Conservation (phyloP, 331 rosid genomes). For the Malus hybrid region DNA sequence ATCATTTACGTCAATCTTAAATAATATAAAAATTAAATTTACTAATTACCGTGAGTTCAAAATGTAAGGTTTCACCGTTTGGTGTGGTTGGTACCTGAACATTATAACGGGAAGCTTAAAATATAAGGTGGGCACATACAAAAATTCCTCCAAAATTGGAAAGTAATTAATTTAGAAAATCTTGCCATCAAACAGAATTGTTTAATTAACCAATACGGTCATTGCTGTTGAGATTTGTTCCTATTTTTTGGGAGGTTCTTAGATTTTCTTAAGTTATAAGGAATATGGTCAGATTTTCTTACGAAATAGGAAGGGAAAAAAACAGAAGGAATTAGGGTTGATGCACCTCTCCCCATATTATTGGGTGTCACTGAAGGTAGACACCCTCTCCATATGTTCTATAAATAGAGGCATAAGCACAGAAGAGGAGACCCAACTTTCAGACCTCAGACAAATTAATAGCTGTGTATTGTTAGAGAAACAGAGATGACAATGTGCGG, state of each 20-base stretch:
- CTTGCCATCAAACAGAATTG: background rate
- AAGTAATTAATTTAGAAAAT: background rate
- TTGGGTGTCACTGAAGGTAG: background rate
- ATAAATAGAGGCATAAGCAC: background rate
- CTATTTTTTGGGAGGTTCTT: background rate
- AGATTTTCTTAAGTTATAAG: background rate
- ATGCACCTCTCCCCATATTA: background rate
- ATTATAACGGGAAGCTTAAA: background rate
- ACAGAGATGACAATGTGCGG: slow-evolving; percentile 19
- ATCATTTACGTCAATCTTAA: too few relatives aligned
- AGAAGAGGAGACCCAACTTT: background rate
- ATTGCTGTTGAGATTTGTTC: background rate
- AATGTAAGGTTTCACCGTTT: too few relatives aligned
- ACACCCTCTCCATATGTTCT: background rate
- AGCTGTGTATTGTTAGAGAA: background rate
- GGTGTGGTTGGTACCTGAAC: background rate
- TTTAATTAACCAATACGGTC: background rate
- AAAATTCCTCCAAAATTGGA: background rate
- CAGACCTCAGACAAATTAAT: background rate
- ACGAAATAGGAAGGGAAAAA: background rate
- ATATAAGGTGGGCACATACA: background rate
- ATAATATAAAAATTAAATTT: too few relatives aligned
- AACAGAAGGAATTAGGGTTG: background rate
- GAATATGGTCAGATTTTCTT: background rate
- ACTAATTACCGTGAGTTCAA: too few relatives aligned